These are phyloP conservation scores for Rutstroemia sydowiana DNA, from an alignment of 2,329 filamentous ascomycete genomes.

Conservation along the genomic window DNA sequence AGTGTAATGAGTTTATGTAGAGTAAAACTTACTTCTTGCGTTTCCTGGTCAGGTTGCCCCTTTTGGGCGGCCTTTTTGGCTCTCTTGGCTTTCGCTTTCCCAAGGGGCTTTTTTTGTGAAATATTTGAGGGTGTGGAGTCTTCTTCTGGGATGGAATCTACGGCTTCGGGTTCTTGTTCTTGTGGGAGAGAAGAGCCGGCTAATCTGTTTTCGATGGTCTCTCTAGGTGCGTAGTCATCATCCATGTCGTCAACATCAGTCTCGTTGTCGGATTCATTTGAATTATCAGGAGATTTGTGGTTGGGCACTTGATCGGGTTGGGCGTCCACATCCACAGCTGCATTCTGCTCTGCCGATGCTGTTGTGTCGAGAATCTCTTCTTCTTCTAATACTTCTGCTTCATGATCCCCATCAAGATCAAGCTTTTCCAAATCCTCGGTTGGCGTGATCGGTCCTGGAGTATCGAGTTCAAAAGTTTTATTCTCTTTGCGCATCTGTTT, in stretches of 20 bases:
- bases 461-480: slow-evolving; percentile 46
- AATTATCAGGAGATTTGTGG: too few species aligned
- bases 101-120: slow-evolving; percentile 31
- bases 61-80: slow-evolving; percentile 34
- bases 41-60: slow-evolving; percentile 9
- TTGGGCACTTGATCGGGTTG: background rate
- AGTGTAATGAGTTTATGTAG: background rate
- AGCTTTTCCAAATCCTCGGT: slow-evolving; percentile 19
- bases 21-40: slow-evolving; percentile 12
- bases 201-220: background rate
- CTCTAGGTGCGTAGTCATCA: background rate
- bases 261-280: background rate
- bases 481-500: slow-evolving; percentile 81
- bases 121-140: background rate
- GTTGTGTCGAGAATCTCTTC: background rate
- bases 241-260: slow-evolving; percentile 9
- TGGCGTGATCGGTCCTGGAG: slow-evolving; percentile 13
- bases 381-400: background rate
- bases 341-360: background rate
- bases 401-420: slow-evolving; percentile 9
- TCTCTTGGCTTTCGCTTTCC: slow-evolving; percentile 46
- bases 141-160: background rate
- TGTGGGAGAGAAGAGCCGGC: background rate
- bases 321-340: background rate
- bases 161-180: background rate